These are phyloP conservation scores for Arachnomyces sp. DNA, from an alignment of 2,329 filamentous ascomycete genomes.

Conservation along the genomic window DNA sequence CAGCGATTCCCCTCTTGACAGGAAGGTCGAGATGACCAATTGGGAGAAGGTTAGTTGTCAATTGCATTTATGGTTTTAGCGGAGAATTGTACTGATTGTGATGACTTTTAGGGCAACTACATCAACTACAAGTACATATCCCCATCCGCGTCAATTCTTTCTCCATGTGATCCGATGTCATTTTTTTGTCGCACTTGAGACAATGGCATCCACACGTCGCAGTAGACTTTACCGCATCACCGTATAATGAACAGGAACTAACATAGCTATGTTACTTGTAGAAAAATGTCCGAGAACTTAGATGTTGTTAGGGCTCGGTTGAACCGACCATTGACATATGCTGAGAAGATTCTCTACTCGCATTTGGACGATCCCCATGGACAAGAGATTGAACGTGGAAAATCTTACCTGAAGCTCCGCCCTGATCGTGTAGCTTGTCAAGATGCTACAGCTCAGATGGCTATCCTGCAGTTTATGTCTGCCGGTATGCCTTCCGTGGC, in stretches of 20 bases:
- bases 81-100: slow-evolving; percentile 21
- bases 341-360: slow-evolving; percentile 98
- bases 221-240: not conserved
- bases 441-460: slow-evolving; percentile 99
- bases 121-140: slow-evolving; percentile 75
- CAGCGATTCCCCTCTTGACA: slow-evolving; percentile 75
- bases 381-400: slow-evolving; percentile 92
- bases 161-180: not conserved
- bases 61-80: slow-evolving; percentile 11
- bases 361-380: slow-evolving; percentile 94
- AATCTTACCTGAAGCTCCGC: slow-evolving; percentile 91
- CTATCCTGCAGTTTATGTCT: slow-evolving; percentile 99
- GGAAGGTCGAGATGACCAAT: slow-evolving; percentile 97
- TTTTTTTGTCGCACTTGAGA: not conserved
- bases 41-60: slow-evolving; percentile 61
- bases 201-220: not conserved
- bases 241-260: slow-evolving; percentile 11
- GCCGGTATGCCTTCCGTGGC: slow-evolving; percentile 93
- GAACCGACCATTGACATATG: slow-evolving; percentile 87
- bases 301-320: slow-evolving; percentile 80
- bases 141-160: not conserved
- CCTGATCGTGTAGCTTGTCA: slow-evolving; percentile 98
- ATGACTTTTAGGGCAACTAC: slow-evolving; percentile 60
- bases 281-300: slow-evolving; percentile 98
- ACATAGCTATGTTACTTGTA: slow-evolving; percentile 31